Evolutionary conservation across 2,329 filamentous ascomycete genomes (phyloP).

Genomic region (Ascochyta clinopodiicola): DNA sequence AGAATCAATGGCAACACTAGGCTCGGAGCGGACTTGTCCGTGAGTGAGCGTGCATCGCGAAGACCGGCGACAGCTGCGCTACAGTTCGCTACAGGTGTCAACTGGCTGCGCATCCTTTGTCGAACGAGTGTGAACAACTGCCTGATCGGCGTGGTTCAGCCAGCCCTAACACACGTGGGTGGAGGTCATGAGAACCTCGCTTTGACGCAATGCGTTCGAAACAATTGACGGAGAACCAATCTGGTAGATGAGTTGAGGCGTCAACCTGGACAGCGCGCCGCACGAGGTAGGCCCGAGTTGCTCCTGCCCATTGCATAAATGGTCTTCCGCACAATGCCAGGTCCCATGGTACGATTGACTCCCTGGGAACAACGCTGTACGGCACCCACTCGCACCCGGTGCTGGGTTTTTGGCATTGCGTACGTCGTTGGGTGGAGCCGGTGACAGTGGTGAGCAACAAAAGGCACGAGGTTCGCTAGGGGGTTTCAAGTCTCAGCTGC

Average conservation of each 20-base stretch:
- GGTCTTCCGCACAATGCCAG: slow-evolving; percentile 8
- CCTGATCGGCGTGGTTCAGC: slow-evolving; percentile 3
- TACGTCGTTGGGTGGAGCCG: slow-evolving; percentile 5
- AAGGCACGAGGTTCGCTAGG: slow-evolving; percentile 3
- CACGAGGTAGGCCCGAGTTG: slow-evolving; percentile 1
- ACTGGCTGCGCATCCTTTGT: slow-evolving; percentile 1
- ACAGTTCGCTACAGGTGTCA: slow-evolving; percentile 16
- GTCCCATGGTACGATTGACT: not conserved
- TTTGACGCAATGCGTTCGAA: not conserved
- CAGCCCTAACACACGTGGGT: slow-evolving; percentile 2
- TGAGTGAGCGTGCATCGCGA: slow-evolving; percentile 3
- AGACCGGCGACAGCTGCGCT: slow-evolving; percentile 7
- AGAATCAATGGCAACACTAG: slow-evolving; percentile 6
- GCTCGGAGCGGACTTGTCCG: slow-evolving; percentile 7
- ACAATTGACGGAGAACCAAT: slow-evolving; percentile 5
- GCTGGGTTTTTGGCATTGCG: not conserved
- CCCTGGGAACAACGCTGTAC: slow-evolving; percentile 10
- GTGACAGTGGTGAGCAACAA: slow-evolving; percentile 2
- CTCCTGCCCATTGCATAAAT: not conserved
- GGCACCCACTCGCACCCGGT: not conserved
- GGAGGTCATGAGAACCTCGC: slow-evolving; percentile 1
- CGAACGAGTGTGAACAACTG: not conserved
- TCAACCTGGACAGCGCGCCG: not conserved
- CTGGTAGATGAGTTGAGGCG: slow-evolving; percentile 4
- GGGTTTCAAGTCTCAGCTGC: slow-evolving; percentile 8